Conservation (phyloP, 768 basidiomycete species). For the Tulasnella sp. region DNA sequence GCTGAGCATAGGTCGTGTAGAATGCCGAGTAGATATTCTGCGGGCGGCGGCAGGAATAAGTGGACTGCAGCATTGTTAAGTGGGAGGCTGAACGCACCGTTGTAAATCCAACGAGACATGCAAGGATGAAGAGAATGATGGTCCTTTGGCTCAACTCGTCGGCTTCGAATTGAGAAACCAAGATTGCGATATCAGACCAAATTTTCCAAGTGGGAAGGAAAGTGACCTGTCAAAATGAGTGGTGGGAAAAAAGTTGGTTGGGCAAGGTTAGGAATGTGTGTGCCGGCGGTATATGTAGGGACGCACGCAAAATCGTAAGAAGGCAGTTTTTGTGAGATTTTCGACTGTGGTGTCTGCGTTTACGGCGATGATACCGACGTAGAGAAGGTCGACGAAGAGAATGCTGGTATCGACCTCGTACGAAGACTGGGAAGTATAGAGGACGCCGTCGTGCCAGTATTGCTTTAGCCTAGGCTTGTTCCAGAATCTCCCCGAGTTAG, state of each 20-base stretch:
- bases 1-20: constrained; percentile 8
- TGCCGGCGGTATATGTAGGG: not conserved
- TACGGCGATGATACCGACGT: constrained; percentile 24
- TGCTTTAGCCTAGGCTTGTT: not conserved
- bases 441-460: constrained; percentile 18
- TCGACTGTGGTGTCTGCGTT: constrained; percentile 16
- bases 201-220: constrained; percentile 17
- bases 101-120: constrained; percentile 17
- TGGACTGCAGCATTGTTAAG: not conserved
- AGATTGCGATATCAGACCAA: constrained; percentile 12
- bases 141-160: not conserved
- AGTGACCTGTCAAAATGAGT: not conserved
- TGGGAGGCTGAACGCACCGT: not conserved
- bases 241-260: not conserved
- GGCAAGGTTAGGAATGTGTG: not conserved
- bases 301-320: constrained; percentile 18
- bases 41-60: not conserved
- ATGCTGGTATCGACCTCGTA: not conserved
- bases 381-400: constrained; percentile 21
- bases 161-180: constrained; percentile 11
- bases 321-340: not conserved
- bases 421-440: not conserved
- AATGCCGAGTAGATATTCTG: constrained; percentile 19
- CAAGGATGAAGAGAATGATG: constrained; percentile 19
- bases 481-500: not conserved